A percentile compares a stretch with the other conserved stretches of the same genome.
phyloP scores from a whole-genome alignment of 768 basidiomycete species.

The Tricholoma sp. region DNA sequence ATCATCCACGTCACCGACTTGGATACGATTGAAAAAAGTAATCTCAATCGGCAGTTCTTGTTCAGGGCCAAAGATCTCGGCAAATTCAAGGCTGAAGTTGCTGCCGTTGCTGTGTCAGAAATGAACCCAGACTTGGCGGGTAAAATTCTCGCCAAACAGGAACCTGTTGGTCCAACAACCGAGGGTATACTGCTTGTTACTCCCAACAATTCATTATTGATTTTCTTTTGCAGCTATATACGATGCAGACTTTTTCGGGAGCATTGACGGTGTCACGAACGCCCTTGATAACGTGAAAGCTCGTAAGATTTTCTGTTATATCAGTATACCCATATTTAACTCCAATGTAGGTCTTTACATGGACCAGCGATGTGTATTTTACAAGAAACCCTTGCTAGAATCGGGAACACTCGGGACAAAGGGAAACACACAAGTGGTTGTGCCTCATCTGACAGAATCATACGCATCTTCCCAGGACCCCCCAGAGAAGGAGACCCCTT shows the following conservation, averaged over 20 bases:
- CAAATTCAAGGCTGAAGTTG: slow-evolving; percentile 95
- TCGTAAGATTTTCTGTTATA: slow-evolving; percentile 46
- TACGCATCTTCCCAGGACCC: slow-evolving; percentile 98
- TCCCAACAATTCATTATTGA: slow-evolving; percentile 30
- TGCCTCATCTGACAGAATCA: slow-evolving; percentile 92
- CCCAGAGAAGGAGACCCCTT: slow-evolving; percentile 94
- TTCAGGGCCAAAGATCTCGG: slow-evolving; percentile 96
- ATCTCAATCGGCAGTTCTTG: slow-evolving; percentile 95
- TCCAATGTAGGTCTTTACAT: slow-evolving; percentile 76
- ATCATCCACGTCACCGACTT: slow-evolving; percentile 91
- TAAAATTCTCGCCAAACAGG: slow-evolving; percentile 85
- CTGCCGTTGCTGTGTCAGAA: slow-evolving; percentile 82
- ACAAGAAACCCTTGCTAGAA: slow-evolving; percentile 91
- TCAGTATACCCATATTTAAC: slow-evolving; percentile 4
- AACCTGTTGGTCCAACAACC: slow-evolving; percentile 87
- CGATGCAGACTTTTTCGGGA: slow-evolving; percentile 81
- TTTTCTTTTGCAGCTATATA: slow-evolving; percentile 65
- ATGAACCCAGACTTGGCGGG: slow-evolving; percentile 93
- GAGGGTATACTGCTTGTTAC: slow-evolving; percentile 61
- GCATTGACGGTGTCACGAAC: slow-evolving; percentile 92
- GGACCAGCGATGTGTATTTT: slow-evolving; percentile 98
- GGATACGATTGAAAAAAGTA: slow-evolving; percentile 99
- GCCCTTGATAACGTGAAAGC: slow-evolving; percentile 96
- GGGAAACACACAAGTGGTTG: slow-evolving; percentile 93
- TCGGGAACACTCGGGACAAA: slow-evolving; percentile 98